Conservation (phyloP, 306 rosid genomes). For the Aeschynomene evenia region DNA sequence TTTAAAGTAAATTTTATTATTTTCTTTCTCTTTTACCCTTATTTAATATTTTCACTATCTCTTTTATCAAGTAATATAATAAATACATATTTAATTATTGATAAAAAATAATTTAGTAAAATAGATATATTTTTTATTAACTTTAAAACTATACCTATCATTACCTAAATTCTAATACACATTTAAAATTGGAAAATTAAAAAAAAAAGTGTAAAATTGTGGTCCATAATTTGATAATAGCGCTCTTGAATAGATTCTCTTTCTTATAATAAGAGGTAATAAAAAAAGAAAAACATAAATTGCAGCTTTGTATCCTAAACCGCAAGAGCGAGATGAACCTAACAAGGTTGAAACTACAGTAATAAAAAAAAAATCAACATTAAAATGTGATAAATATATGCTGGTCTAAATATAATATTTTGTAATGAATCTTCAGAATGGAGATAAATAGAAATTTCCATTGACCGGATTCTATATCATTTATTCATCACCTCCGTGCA, state of each 20-base stretch:
- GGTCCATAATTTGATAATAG: background rate
- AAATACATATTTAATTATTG: no score
- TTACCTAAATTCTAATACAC: no score
- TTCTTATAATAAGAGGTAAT: background rate
- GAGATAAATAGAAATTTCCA: constrained; percentile 23
- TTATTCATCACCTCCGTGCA: constrained; percentile 73
- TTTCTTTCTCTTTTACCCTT: no score
- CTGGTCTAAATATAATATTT: constrained; percentile 26
- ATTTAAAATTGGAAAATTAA: no score
- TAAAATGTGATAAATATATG: constrained; percentile 11
- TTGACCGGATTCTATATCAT: constrained; percentile 12
- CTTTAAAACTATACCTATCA: no score
- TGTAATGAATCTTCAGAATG: constrained; percentile 26
- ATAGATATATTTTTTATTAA: no score
- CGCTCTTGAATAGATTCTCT: background rate
- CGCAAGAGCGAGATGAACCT: constrained; percentile 1
- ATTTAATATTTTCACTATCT: no score
- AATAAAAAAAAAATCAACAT: constrained; percentile 27
- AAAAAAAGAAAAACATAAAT: background rate
- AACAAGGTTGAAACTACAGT: constrained; percentile 1
- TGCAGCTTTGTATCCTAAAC: constrained; percentile 23
- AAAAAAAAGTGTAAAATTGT: no score
- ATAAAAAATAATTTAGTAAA: no score
- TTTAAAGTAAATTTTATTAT: no score
- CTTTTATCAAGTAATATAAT: no score